phyloP scores from a whole-genome alignment of 768 basidiomycete species.

The Wakefieldia striispora region DNA sequence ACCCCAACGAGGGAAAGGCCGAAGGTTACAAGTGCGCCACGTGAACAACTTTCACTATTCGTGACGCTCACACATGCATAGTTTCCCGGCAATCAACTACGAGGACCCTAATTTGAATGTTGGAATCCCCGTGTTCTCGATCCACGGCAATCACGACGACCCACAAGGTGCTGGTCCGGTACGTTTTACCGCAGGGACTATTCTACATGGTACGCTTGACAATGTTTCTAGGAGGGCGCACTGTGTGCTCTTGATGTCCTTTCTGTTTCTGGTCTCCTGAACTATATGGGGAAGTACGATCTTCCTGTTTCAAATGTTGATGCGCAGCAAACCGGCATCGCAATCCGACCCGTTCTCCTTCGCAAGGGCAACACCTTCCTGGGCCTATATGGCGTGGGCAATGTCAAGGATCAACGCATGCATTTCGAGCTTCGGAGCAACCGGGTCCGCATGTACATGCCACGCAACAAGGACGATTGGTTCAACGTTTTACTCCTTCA shows the following conservation, averaged over 20 bases:
- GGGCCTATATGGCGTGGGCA: constrained; percentile 95
- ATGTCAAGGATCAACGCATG: constrained; percentile 95
- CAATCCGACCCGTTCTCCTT: constrained; percentile 86
- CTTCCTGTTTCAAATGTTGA: constrained; percentile 69
- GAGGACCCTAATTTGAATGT: constrained; percentile 96
- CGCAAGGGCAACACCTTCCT: constrained; percentile 83
- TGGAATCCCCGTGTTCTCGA: constrained; percentile 96
- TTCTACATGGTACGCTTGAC: neutral
- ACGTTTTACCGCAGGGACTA: constrained; percentile 27
- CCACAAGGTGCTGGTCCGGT: constrained; percentile 95
- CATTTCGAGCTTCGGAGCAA: constrained; percentile 94
- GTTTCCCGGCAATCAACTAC: constrained; percentile 96
- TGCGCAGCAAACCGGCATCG: constrained; percentile 70
- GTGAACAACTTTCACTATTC: neutral
- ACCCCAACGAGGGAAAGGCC: constrained; percentile 88
- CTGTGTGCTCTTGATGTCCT: constrained; percentile 93
- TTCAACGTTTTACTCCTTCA: constrained; percentile 93
- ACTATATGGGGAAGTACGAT: constrained; percentile 98
- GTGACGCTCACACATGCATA: constrained; percentile 30
- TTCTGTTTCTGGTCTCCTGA: constrained; percentile 89
- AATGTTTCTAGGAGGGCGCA: constrained; percentile 73
- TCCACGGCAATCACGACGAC: constrained; percentile 99
- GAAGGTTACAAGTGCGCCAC: constrained; percentile 72
- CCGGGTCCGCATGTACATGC: constrained; percentile 95
- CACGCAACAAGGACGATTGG: constrained; percentile 86